Evolutionary conservation across 1,284 basidiomycete species (phyloP), one percentile per base, ranked within the genome.

Genomic region (Trametes hirsuta): DNA sequence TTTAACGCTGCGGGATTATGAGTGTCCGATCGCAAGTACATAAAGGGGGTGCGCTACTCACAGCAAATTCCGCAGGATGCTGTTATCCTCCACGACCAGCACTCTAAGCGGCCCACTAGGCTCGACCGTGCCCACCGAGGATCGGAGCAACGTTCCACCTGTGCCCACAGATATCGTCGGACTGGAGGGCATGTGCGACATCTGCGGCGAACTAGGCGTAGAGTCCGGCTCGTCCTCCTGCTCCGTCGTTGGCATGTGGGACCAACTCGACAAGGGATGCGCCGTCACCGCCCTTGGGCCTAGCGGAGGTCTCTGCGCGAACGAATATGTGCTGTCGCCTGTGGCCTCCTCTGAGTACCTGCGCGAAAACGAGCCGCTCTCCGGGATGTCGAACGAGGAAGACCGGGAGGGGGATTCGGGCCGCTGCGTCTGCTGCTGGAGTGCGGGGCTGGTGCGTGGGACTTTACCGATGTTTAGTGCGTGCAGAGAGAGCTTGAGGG

Each of bases 71-170:
- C 91, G 83, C 53, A 93, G 79, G 55, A 93, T 90, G 57, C 75
- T 84, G 69, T 95, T 94, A 69, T 95, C 92, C 74, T 94, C 94
- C 2, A 94, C 91, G 2, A 95, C 87, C 54, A 95, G 76, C 9
- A 94, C 85, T 48, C 86, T 82, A 55, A 87, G 79, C 8, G 73
- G 74, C 55, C 75, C 76, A 25, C 71, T 70, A 15, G 69, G 70
- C 25, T 79, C 75, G 39, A 82, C 65, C 46, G 83, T 69, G 30
- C 82, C 78, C n/a, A 86, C 69, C 0, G 88, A 85, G 4, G 85
- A 81, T 72, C 81, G 85, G 46, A 90, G 71, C 35, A 91, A 69
- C 3, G 83, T 86, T 9, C 87, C 89, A 6, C 81, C 82, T 8
- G 78, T 71, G 11, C 86, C 87, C 40, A 90, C 74, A 2, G 79